phyloP scores from a whole-genome alignment of 352 stramenopile species.

The Globisporangium cylindrosporum region DNA sequence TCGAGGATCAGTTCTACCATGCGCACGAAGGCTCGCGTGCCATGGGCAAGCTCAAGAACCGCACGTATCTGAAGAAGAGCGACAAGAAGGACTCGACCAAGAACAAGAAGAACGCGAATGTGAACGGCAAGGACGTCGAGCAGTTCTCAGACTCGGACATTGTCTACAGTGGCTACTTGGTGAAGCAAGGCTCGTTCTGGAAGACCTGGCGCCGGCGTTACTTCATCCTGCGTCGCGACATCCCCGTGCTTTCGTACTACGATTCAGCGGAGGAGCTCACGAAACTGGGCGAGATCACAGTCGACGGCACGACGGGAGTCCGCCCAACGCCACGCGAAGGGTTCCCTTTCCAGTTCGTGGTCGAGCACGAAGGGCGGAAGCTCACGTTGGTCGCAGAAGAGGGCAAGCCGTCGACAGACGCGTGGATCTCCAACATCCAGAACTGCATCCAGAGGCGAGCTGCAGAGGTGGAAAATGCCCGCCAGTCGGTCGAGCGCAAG shows the following conservation, averaged over 20 bases:
- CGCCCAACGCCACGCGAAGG: constrained; percentile 42
- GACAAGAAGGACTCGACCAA: constrained; percentile 28
- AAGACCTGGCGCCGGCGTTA: constrained; percentile 81
- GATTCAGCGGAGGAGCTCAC: constrained; percentile 68
- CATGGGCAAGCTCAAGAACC: constrained; percentile 79
- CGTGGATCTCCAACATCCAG: constrained; percentile 66
- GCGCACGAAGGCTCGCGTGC: constrained; percentile 73
- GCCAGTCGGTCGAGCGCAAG: constrained; percentile 34
- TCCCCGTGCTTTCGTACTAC: constrained; percentile 80
- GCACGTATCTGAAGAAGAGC: constrained; percentile 55
- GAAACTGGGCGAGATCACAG: constrained; percentile 74
- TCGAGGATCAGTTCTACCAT: constrained; percentile 88
- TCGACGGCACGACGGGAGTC: constrained; percentile 67
- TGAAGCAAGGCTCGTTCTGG: constrained; percentile 88
- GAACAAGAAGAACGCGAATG: constrained; percentile 55
- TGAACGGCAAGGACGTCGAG: constrained; percentile 76
- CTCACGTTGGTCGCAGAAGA: constrained; percentile 74
- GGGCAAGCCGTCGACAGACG: constrained; percentile 41
- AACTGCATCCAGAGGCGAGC: constrained; percentile 40
- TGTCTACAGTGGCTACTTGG: constrained; percentile 68
- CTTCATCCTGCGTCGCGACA: constrained; percentile 78
- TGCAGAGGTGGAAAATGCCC: constrained; percentile 24
- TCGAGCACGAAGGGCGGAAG: constrained; percentile 64
- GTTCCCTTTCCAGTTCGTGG: constrained; percentile 64
- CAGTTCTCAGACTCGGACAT: constrained; percentile 87